Evolutionary conservation across 2,329 filamentous ascomycete genomes (phyloP).

Genomic region (Colletotrichum lentis): DNA sequence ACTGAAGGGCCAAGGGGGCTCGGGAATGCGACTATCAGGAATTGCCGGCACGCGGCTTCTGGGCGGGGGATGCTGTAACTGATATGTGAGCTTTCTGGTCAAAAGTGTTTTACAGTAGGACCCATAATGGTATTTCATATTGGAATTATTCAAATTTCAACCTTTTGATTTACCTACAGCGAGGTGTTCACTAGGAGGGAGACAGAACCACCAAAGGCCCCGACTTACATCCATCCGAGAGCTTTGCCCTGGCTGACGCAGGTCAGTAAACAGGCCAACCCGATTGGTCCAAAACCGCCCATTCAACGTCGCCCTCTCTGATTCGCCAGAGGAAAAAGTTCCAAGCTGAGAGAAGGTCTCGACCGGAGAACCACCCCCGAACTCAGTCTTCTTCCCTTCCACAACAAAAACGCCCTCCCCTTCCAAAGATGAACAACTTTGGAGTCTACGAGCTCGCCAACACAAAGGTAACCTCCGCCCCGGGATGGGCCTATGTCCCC

Average conservation of each 20-base stretch:
- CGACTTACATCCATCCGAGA: not conserved
- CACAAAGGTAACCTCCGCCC: slow-evolving; percentile 72
- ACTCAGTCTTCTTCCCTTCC: not conserved
- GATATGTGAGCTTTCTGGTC: no score
- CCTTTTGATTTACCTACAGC: not conserved
- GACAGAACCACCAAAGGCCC: not conserved
- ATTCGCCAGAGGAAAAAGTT: slow-evolving; percentile 29
- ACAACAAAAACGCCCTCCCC: not conserved
- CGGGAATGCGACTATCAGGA: slow-evolving; percentile 2
- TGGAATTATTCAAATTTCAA: not conserved
- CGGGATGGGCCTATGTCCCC: slow-evolving; percentile 92
- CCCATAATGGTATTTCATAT: no score
- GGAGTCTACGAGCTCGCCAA: slow-evolving; percentile 85
- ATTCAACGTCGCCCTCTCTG: slow-evolving; percentile 16
- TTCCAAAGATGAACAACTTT: slow-evolving; percentile 66
- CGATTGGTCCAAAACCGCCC: slow-evolving; percentile 28
- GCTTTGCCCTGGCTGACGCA: not conserved
- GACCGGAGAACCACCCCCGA: not conserved
- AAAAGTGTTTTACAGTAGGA: no score
- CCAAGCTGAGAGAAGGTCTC: slow-evolving; percentile 6
- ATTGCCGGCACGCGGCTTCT: slow-evolving; percentile 5
- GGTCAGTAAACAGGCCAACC: slow-evolving; percentile 2
- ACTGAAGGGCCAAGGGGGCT: slow-evolving; percentile 26
- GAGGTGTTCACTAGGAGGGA: not conserved
- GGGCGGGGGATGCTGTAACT: not conserved